A percentile compares a stretch with the other conserved stretches of the same genome.
These are phyloP conservation scores for Ensete ventricosum DNA, from an alignment of 176 grass and related monocot species.

Conservation along the genomic window DNA sequence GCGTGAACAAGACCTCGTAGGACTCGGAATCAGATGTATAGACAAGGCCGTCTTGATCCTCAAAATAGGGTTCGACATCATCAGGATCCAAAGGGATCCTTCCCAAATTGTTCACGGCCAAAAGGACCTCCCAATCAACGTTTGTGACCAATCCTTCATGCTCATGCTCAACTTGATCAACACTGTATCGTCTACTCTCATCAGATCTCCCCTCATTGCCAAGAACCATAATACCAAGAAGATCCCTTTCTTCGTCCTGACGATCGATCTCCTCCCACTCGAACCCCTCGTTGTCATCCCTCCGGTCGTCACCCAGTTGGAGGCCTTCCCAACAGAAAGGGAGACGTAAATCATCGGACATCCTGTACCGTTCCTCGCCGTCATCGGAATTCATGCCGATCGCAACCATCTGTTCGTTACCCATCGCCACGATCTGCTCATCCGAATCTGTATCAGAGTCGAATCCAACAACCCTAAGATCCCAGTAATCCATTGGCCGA, in stretches of 20 bases:
- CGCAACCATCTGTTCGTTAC: slow-evolving; percentile 4
- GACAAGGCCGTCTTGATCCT: slow-evolving; percentile 15
- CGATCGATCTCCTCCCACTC: slow-evolving; percentile 28
- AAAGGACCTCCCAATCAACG: slow-evolving; percentile 63
- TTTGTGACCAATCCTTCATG: slow-evolving; percentile 10
- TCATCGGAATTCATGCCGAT: neutral
- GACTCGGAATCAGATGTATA: slow-evolving; percentile 13
- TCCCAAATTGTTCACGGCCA: slow-evolving; percentile 50
- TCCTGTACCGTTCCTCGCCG: neutral
- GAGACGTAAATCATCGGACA: slow-evolving; percentile 11
- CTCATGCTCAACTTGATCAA: slow-evolving; percentile 5
- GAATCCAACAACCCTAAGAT: slow-evolving; percentile 6
- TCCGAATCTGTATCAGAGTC: slow-evolving; percentile 23
- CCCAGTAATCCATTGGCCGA: slow-evolving; percentile 3
- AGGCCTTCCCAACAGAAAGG: slow-evolving; percentile 52
- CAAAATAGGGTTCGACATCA: slow-evolving; percentile 39
- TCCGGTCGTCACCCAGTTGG: slow-evolving; percentile 32
- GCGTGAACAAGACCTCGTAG: slow-evolving; percentile 47
- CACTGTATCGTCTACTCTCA: neutral
- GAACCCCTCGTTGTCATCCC: slow-evolving; percentile 4
- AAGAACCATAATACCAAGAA: slow-evolving; percentile 10
- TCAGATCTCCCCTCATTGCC: slow-evolving; percentile 38
- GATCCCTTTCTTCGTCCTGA: slow-evolving; percentile 12
- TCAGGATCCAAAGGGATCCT: slow-evolving; percentile 17
- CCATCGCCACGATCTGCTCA: slow-evolving; percentile 21